Percentiles rank a stretch among this genome's conserved stretches.
Conservation (phyloP, 768 basidiomycete species). For the Lactarius trivialis region DNA sequence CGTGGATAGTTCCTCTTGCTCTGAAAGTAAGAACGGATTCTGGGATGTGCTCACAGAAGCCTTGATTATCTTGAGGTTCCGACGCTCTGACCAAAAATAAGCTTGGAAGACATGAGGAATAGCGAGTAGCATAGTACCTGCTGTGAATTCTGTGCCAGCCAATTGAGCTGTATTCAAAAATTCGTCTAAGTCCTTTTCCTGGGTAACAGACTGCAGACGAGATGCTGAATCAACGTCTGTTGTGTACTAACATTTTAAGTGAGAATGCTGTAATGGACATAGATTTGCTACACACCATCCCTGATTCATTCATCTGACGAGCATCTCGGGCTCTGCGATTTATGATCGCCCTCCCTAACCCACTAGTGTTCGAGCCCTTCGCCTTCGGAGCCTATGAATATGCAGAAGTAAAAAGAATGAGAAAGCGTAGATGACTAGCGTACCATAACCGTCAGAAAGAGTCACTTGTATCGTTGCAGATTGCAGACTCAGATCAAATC, state of each 20-base stretch:
- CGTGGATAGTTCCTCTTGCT: constrained; percentile 73
- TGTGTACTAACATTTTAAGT: constrained; percentile 47
- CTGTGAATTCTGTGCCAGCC: constrained; percentile 93
- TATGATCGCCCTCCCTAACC: constrained; percentile 92
- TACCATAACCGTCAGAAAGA: constrained; percentile 9
- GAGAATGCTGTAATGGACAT: not conserved
- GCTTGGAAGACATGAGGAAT: constrained; percentile 9
- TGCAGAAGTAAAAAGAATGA: not conserved
- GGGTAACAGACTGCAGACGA: constrained; percentile 85
- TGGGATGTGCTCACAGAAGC: constrained; percentile 45
- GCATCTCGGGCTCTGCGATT: constrained; percentile 84
- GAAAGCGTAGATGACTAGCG: not conserved
- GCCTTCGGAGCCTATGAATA: constrained; percentile 46
- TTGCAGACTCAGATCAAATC: too few relatives aligned
- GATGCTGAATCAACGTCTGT: constrained; percentile 64
- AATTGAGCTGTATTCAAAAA: constrained; percentile 93
- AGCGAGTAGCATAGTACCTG: constrained; percentile 45
- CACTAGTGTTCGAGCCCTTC: constrained; percentile 63
- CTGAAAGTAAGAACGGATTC: constrained; percentile 82
- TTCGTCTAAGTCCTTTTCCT: constrained; percentile 92
- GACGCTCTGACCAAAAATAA: constrained; percentile 44
- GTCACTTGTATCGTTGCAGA: not conserved
- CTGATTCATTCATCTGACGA: constrained; percentile 50
- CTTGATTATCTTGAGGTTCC: constrained; percentile 76
- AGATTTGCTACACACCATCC: constrained; percentile 45